Evolutionary conservation across 2,329 filamentous ascomycete species (phyloP), one percentile per base, ranked within the genome.

Genomic region (Botrytis aclada): DNA sequence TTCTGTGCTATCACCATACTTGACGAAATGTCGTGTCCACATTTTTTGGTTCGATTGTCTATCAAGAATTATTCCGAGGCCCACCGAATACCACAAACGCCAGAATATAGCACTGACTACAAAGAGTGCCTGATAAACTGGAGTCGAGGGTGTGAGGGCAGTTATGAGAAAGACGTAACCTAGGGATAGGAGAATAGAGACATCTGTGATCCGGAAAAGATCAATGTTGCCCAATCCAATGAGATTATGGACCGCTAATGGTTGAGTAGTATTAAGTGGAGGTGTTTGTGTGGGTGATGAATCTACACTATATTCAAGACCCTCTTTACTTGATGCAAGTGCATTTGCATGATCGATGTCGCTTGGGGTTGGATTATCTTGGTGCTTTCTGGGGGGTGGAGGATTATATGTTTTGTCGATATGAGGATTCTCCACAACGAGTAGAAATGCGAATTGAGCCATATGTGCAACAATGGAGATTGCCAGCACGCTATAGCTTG

Each of bases 371-470:
- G 77, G 76, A 20, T 78, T 75, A 47, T 77, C 72, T 67, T 75
- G 83, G 77, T 84, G 86, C 82, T 86, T 87, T 76, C 80, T 92
- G 74, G 94, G 93, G 61, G 93, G 88, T 69, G 95, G 95, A 47
- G 94, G 90, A 80, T 98, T 98, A 86, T 99, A 99, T 5, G 91
- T 98, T 85, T 97, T 97, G 80, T 98, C 94, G 83, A 99, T 99
- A 81, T 99, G 96, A 70, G 96, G 96, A 80, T 97, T 97, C 84
- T 99, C 96, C 76, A 99, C 93, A 74, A 94, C 86, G 70, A 93
- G 90, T 76, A 99, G 87, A 85, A 99, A 99, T 74, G 91, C 91
- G 82, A 99, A 95, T 84, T 99, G 96, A 73, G 95, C 93, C 78
- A 94, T 90, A 84, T 99, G 96, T 74, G 95, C 96, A 80, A 97